Conservation (phyloP, 495 filamentous ascomycete genomes). For the Entonaema liquescens region DNA sequence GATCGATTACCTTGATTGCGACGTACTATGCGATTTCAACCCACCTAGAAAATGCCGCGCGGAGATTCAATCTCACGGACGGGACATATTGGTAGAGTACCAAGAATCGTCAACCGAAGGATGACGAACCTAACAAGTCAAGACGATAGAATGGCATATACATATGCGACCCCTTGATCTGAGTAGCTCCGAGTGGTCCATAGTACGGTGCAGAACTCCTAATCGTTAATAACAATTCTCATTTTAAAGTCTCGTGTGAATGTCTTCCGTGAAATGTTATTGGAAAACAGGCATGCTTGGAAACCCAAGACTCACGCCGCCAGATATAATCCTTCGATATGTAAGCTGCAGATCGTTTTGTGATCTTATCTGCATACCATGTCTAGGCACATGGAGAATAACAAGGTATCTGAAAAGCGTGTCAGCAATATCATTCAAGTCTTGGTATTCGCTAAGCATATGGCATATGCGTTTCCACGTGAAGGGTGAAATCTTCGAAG, state of each 20-base stretch:
- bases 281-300: not conserved
- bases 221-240: not conserved
- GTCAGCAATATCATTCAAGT: not conserved
- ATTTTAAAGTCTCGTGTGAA: not conserved
- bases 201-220: not conserved
- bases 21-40: no score
- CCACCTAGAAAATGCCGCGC: not conserved
- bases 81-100: not conserved
- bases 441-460: not conserved
- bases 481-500: no score
- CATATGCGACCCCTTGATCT: not conserved
- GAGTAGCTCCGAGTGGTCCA: not conserved
- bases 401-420: not conserved
- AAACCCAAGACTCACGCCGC: not conserved
- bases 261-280: not conserved
- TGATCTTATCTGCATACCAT: not conserved
- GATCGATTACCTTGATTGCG: no score
- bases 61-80: not conserved
- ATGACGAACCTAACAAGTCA: not conserved
- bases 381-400: not conserved
- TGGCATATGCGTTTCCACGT: no score
- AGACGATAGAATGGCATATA: not conserved
- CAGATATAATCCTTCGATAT: not conserved
- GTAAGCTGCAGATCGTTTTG: not conserved
- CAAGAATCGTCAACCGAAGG: not conserved